Evolutionary conservation across 305 asterid species (phyloP).

Genomic region (Stenogyne calaminthoides): DNA sequence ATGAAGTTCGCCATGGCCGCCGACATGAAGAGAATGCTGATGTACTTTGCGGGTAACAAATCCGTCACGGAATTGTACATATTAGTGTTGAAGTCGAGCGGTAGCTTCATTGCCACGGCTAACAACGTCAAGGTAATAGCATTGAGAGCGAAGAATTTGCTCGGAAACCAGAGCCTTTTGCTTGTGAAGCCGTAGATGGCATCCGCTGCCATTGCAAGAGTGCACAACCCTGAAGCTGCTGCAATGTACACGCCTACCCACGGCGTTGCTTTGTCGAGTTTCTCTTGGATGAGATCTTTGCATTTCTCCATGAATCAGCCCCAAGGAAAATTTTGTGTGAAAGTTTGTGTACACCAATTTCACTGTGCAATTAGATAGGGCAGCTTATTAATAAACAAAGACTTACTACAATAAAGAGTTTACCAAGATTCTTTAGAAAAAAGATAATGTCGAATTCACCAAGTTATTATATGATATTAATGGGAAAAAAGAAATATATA

Average conservation of each 20-base stretch:
- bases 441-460: not conserved
- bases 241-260: constrained; percentile 41
- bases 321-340: not conserved
- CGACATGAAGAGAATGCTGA: not conserved
- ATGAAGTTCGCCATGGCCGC: not conserved
- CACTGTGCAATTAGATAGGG: no score
- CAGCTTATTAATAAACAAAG: not conserved
- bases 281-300: not conserved
- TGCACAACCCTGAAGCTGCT: constrained; percentile 29
- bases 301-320: not conserved
- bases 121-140: constrained; percentile 46
- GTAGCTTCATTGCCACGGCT: constrained; percentile 42
- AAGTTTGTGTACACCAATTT: no score
- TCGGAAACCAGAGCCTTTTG: constrained; percentile 40
- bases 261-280: constrained; percentile 25
- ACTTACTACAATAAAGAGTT: not conserved
- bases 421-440: not conserved
- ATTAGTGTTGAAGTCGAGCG: constrained; percentile 36
- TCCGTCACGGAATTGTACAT: not conserved
- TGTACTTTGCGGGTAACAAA: not conserved
- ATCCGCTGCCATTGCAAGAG: constrained; percentile 43
- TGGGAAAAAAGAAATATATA: no score
- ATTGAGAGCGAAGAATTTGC: constrained; percentile 43
- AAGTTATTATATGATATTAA: not conserved
- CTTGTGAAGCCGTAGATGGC: constrained; percentile 24